Evolutionary conservation across 1,284 basidiomycete species (phyloP), one percentile per base, ranked within the genome.

Genomic region (Boletus semigastroideus): DNA sequence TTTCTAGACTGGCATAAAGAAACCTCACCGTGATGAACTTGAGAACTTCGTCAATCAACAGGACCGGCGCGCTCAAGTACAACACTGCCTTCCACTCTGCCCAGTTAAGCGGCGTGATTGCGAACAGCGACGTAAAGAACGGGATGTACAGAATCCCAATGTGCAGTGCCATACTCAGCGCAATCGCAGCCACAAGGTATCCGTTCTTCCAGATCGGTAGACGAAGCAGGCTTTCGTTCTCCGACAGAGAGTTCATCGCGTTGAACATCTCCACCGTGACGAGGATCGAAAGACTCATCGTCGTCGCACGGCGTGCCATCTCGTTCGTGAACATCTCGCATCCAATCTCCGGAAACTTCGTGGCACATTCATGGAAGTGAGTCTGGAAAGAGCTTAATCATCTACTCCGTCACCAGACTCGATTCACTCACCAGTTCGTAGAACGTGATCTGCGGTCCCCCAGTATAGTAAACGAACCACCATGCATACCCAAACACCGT

Each of bases 261-360:
- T 99, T 99, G 77, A 98, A 94, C 97, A 99, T 99, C 74, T 99
- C 97, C 50, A 99, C 82, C 12, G 86, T 90, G 47, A 97, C 94
- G 49, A 97, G 79, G 62, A 97, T 96, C 22, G 94, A 96, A 38
- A 99, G 77, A 58, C 92, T 94, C 78, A 98, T 94, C 20, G 97
- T 99, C 49, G 95, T 94, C 11, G 94, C 94, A n/a, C 82, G 83
- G 62, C 86, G 84, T 12, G 92, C 75, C 79, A 92, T 86, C 56
- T 81, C 80, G 66, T 94, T 89, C 39, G 86, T 85, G 73, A 99
- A 98, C 86, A 98, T 98, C 59, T 84, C 79, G 70, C 96, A 99
- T 30, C 94, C 94, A 61, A 98, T 87, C 59, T 91, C 81, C 1
- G 92, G 84, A 80, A 98, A 98, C 47, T 80, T 65, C 9, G 79